Percentiles rank a stretch among this genome's conserved stretches.
phyloP scores from a whole-genome alignment of 176 grass and related monocot species.

The Thinopyrum elongatum region DNA sequence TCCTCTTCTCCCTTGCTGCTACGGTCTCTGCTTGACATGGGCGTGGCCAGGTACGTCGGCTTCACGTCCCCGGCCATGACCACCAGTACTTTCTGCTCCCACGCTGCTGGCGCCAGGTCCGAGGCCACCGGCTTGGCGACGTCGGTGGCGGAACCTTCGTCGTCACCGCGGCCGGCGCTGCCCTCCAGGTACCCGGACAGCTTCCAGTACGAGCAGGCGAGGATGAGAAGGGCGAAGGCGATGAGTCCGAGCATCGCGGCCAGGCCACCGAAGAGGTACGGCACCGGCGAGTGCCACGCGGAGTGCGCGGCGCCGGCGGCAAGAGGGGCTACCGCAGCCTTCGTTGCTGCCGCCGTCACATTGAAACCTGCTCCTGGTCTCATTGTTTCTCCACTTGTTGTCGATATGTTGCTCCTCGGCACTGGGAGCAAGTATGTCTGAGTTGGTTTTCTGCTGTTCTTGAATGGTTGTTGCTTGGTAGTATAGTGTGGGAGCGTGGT shows the following conservation, averaged over 20 bases:
- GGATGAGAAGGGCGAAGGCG: conserved; percentile 87
- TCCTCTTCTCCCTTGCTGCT: conserved; percentile 23
- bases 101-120: conserved; percentile 28
- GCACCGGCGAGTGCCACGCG: conserved; percentile 92
- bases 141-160: background rate
- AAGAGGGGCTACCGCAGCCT: conserved; percentile 11
- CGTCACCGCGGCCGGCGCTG: conserved; percentile 22
- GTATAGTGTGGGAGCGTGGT: conserved; percentile 26
- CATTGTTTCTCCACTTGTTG: conserved; percentile 44
- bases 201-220: conserved; percentile 98
- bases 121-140: conserved; percentile 35
- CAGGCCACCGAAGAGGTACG: conserved; percentile 91
- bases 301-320: conserved; percentile 46
- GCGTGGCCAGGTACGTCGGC: conserved; percentile 86
- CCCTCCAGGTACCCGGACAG: conserved; percentile 69
- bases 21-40: conserved; percentile 73
- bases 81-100: conserved; percentile 91
- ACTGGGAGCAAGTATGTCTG: background rate
- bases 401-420: background rate
- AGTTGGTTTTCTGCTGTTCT: conserved; percentile 1
- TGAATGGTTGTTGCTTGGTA: conserved; percentile 15
- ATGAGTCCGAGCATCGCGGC: conserved; percentile 93
- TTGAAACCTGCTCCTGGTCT: conserved; percentile 74
- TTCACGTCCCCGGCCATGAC: conserved; percentile 96
- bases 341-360: conserved; percentile 45